These are phyloP conservation scores for Sporothrix pallida DNA, from an alignment of 2,329 filamentous ascomycete genomes.

Conservation along the genomic window DNA sequence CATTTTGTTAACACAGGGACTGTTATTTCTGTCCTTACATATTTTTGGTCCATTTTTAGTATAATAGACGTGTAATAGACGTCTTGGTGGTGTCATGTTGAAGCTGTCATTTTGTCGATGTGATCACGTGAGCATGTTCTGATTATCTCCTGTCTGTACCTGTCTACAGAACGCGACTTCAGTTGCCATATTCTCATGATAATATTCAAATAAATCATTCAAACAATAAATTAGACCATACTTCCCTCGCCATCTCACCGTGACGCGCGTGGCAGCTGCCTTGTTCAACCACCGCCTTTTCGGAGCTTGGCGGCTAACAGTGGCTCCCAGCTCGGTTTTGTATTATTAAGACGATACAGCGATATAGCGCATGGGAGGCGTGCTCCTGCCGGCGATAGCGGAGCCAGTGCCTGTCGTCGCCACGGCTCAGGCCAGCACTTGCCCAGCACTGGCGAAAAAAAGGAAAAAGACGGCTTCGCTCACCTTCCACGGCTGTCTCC, in stretches of 20 bases:
- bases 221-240: background rate
- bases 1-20: background rate
- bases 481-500: slow-evolving; percentile 32
- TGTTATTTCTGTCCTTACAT: background rate
- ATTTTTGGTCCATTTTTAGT: too few relatives aligned
- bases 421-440: slow-evolving; percentile 28
- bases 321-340: slow-evolving; percentile 29
- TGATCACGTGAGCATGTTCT: slow-evolving; percentile 13
- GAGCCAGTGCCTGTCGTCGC: slow-evolving; percentile 31
- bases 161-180: too few relatives aligned
- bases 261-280: slow-evolving; percentile 32
- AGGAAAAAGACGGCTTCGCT: slow-evolving; percentile 33
- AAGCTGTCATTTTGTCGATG: background rate
- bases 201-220: background rate
- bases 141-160: too few relatives aligned
- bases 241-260: background rate
- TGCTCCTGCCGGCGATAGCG: slow-evolving; percentile 35
- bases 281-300: slow-evolving; percentile 9
- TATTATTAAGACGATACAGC: slow-evolving; percentile 36
- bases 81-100: background rate
- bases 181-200: background rate
- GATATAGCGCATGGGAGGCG: background rate
- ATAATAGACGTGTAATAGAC: background rate
- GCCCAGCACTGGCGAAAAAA: slow-evolving; percentile 2
- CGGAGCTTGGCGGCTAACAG: slow-evolving; percentile 31